Base-by-base conservation (phyloP, 805 yeast species). In the Yamadazyma laniorum region DNA sequence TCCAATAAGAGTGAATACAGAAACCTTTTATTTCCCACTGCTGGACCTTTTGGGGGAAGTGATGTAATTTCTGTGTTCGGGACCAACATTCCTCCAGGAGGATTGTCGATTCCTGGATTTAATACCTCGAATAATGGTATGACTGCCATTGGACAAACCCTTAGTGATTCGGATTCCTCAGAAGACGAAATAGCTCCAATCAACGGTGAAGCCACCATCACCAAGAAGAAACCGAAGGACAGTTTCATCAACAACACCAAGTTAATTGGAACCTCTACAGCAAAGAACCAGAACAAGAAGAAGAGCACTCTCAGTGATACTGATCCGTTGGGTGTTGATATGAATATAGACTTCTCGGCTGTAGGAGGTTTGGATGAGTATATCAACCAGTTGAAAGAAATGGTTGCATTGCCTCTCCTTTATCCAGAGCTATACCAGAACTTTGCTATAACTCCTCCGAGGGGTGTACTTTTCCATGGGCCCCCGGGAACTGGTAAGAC, bases 401-500 rank as follows among this genome's bases (percentile, higher is more conserved):
- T 93, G 99, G 95, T 93, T 4, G 87, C 95, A 1, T 65, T 93
- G 40, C 99, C 99, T 0, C 67, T 93, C 47, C 63, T 90, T 38
- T 93, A 93, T 51, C 99, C 99, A 1, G 99, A 93, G 57, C 75
- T 93, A 7, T 93, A 91, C 55, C 85, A 88, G 48, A 80, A 81
- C 56, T 93, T 93, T 54, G 82, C 80, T 40, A 88, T 91, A 25
- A 87, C 96, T 0, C 98, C 99, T 1, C 99, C 99, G 14, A 71
- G 99, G 48, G 99, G 99, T 45, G 99, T 93, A 1, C 63, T 93
- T 39, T 93, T 93, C 64, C 99, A 93, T 61, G 99, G 99, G 32
- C 99, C 99, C 4, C 99, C 99, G 3, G 99, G 99, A 47, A 93
- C 99, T 0, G 99, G 99, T 74, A 93, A 93, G 58, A 93, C 99